These are phyloP conservation scores for Umbelopsis sp. DNA, from an alignment of 192 early-diverging fungal species.

Conservation along the genomic window DNA sequence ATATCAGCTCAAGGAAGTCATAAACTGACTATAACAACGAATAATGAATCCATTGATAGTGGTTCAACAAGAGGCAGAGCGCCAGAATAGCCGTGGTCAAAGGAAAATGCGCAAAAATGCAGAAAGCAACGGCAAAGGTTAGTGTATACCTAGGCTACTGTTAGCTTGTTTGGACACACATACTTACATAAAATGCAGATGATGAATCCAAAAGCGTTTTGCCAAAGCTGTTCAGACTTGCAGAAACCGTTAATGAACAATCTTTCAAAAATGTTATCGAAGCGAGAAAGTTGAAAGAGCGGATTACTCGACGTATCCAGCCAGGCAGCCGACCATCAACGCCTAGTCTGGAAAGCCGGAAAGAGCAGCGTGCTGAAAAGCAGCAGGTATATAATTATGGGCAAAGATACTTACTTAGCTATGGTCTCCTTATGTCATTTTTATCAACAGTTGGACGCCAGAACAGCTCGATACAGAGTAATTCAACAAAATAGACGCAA, in stretches of 20 bases:
- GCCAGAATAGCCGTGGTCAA: conserved; percentile 18
- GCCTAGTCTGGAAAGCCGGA: conserved; percentile 23
- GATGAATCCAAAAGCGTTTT: neutral
- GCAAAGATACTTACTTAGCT: neutral
- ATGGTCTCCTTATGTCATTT: neutral
- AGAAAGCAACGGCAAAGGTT: neutral
- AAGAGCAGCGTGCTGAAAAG: conserved; percentile 18
- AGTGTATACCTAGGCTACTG: neutral
- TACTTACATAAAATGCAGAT: neutral
- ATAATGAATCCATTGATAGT: conserved; percentile 31
- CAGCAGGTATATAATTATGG: conserved; percentile 25
- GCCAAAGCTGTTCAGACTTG: conserved; percentile 62
- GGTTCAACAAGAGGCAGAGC: conserved; percentile 51
- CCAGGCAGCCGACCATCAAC: conserved; percentile 27
- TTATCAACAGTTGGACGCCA: conserved; percentile 27
- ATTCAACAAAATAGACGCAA: conserved; percentile 47
- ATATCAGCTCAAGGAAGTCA: neutral
- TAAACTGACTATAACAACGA: neutral
- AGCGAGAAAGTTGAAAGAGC: conserved; percentile 54
- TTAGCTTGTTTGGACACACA: neutral
- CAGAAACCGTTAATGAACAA: conserved; percentile 66
- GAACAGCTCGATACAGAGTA: conserved; percentile 52
- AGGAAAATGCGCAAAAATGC: neutral
- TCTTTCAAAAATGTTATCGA: conserved; percentile 59
- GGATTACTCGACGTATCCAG: conserved; percentile 32